A percentile compares a stretch with the other conserved stretches of the same genome.
These are phyloP conservation scores for Amauroascus niger DNA, from an alignment of 2,329 filamentous ascomycete species.

Conservation along the genomic window DNA sequence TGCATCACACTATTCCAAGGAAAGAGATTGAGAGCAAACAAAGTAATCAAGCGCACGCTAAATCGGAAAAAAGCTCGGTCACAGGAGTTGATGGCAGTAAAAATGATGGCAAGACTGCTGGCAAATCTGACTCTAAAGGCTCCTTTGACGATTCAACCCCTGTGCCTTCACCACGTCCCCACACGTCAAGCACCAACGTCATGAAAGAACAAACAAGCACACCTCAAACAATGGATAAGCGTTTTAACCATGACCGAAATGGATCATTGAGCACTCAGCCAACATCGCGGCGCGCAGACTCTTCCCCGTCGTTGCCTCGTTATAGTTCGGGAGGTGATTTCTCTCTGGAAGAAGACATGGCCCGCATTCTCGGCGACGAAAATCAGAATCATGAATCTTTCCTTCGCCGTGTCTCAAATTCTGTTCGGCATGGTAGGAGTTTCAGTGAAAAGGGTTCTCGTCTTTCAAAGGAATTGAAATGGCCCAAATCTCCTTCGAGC, in stretches of 20 bases:
- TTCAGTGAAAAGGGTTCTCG: slow-evolving; percentile 59
- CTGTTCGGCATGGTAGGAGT: slow-evolving; percentile 83
- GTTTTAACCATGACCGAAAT: slow-evolving; percentile 31
- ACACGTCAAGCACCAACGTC: slow-evolving; percentile 6
- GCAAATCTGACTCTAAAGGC: slow-evolving; percentile 5
- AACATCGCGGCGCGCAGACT: slow-evolving; percentile 36
- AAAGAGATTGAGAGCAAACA: slow-evolving; percentile 48
- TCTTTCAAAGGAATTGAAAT: slow-evolving; percentile 54
- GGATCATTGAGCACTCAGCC: slow-evolving; percentile 41
- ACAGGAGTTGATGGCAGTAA: neutral
- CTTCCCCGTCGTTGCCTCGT: slow-evolving; percentile 58
- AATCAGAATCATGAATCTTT: slow-evolving; percentile 58
- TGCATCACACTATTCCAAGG: slow-evolving; percentile 47
- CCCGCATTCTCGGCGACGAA: slow-evolving; percentile 71
- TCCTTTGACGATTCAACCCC: slow-evolving; percentile 12
- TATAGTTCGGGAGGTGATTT: slow-evolving; percentile 76
- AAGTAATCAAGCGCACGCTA: slow-evolving; percentile 1
- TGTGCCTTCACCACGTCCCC: slow-evolving; percentile 10
- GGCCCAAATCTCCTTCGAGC: slow-evolving; percentile 58
- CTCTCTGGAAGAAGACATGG: slow-evolving; percentile 92
- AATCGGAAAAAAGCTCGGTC: neutral
- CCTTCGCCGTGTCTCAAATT: slow-evolving; percentile 81
- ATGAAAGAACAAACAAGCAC: slow-evolving; percentile 8
- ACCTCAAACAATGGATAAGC: slow-evolving; percentile 13
- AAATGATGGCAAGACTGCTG: neutral